Base-by-base conservation (phyloP, 306 rosid genomes). In the Gynostemma pentaphyllum region DNA sequence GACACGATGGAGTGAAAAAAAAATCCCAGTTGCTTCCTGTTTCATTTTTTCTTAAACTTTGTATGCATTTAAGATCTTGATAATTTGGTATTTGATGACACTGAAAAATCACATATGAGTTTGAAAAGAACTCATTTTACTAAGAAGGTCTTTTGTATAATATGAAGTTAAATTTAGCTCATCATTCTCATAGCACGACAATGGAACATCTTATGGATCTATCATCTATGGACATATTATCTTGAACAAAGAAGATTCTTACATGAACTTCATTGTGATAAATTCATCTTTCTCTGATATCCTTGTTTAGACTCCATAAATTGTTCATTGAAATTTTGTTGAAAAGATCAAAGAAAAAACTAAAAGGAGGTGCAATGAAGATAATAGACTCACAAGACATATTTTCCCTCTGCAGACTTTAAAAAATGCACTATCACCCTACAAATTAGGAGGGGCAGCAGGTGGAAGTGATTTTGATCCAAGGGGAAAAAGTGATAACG, bases 381-480 rank as follows among this genome's bases (percentile, higher is more conserved):
- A 42, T 42, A 42, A 42, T 2, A 10, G 1, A 14, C 46, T 42
- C 12, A 12, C 11, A 48, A 18, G 22, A 18, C 53, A 21, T 0
- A 21, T 7, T 47, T 21, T 47, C 21, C 27, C 23, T 34, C 41
- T 24, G 54, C 84, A 92, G 98, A 87, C 98, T 70, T 84, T 92
- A 73, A 88, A 86, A 72, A 92, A 92, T 82, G 98, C 98, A 47
- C 65, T 92, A 60, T 92, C 98, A 32, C 98, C 98, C 4, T 92
- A 87, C 67, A 92, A 92, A 81, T 74, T 92, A 78, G 98, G 98
- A 77, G 98, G 98, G 69, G 98, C 98, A 62, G 89, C 96, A 22
- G 98, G 98, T 59, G 98, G 98, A 76, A 92, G 98, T 74, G 98
- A 92, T 82, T 88, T 92, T 86, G 95, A 92, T 68, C 98, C 98